Conservation (phyloP, 1,139 yeast genomes). For the Pichia sp. region DNA sequence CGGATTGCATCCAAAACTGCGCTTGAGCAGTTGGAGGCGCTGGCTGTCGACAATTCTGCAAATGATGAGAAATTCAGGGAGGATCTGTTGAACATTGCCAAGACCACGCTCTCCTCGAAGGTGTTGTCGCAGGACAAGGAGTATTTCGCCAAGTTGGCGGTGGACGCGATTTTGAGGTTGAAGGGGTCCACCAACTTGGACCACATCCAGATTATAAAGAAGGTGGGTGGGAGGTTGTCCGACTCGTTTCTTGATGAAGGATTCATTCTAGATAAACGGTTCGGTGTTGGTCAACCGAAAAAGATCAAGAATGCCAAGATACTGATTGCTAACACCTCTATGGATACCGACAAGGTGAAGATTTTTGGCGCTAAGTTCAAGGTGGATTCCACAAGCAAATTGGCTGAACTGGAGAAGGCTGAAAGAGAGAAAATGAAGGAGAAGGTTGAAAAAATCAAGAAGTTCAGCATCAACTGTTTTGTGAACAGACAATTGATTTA, state of each 20-base stretch:
- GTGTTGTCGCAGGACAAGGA: conserved; percentile 93
- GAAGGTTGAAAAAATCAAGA: conserved; percentile 82
- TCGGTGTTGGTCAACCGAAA: conserved; percentile 94
- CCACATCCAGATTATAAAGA: conserved; percentile 89
- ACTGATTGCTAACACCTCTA: conserved; percentile 89
- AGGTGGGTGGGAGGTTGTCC: conserved; percentile 84
- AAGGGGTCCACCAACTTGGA: conserved; percentile 94
- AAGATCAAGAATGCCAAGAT: conserved; percentile 77
- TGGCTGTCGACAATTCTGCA: conserved; percentile 70
- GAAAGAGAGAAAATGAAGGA: conserved; percentile 89
- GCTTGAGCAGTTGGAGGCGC: conserved; percentile 66
- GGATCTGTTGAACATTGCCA: conserved; percentile 83
- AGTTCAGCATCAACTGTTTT: conserved; percentile 80
- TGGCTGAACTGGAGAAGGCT: conserved; percentile 94
- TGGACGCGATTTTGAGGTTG: conserved; percentile 86
- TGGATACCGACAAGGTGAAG: conserved; percentile 97
- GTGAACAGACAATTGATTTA: conserved; percentile 94
- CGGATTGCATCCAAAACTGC: conserved; percentile 86
- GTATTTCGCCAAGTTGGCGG: conserved; percentile 83
- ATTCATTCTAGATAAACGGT: conserved; percentile 81
- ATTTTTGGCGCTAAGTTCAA: conserved; percentile 97
- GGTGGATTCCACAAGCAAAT: conserved; percentile 90
- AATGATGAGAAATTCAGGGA: conserved; percentile 61
- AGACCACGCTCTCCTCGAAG: conserved; percentile 89
- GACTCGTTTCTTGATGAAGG: conserved; percentile 97